Percentiles rank a stretch among this genome's conserved stretches.
Conservation (phyloP, 108 stramenopile species). For the Ochromonas danica region DNA sequence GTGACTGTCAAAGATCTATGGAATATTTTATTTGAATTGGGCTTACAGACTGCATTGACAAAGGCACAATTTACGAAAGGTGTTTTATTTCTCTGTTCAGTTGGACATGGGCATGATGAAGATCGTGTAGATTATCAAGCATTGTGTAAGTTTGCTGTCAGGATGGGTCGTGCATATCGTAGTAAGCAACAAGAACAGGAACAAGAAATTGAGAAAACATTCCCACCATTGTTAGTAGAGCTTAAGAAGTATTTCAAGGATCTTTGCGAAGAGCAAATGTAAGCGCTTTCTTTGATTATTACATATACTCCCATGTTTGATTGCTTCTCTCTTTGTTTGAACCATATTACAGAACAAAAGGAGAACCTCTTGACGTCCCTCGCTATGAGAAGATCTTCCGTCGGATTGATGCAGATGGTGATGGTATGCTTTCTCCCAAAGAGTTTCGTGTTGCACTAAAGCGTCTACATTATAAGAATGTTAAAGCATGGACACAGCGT, state of each 20-base stretch:
- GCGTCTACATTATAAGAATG: conserved; percentile 6
- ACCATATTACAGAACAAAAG: background rate
- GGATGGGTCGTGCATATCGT: conserved; percentile 33
- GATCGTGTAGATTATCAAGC: conserved; percentile 12
- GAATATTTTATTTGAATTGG: conserved; percentile 26
- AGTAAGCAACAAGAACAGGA: background rate
- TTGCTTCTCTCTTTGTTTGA: too few relatives aligned
- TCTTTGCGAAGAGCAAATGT: background rate
- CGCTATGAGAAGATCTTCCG: conserved; percentile 33
- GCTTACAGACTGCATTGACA: background rate
- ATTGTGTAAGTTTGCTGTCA: background rate
- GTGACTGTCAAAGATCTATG: conserved; percentile 28
- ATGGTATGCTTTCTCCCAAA: conserved; percentile 20
- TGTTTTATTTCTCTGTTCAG: background rate
- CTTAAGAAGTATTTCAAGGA: conserved; percentile 23
- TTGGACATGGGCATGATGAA: conserved; percentile 10
- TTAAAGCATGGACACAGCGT: conserved; percentile 3
- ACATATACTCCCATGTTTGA: too few relatives aligned
- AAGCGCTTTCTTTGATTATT: background rate
- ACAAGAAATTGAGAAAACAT: background rate
- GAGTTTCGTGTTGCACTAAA: conserved; percentile 6
- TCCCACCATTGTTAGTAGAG: background rate
- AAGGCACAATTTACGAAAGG: conserved; percentile 18
- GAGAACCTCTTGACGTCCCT: background rate
- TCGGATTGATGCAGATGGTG: conserved; percentile 12